Evolutionary conservation across 495 filamentous ascomycete genomes (phyloP), one percentile per base, ranked within the genome.

Genomic region (Staphylotrichum tortipilum): DNA sequence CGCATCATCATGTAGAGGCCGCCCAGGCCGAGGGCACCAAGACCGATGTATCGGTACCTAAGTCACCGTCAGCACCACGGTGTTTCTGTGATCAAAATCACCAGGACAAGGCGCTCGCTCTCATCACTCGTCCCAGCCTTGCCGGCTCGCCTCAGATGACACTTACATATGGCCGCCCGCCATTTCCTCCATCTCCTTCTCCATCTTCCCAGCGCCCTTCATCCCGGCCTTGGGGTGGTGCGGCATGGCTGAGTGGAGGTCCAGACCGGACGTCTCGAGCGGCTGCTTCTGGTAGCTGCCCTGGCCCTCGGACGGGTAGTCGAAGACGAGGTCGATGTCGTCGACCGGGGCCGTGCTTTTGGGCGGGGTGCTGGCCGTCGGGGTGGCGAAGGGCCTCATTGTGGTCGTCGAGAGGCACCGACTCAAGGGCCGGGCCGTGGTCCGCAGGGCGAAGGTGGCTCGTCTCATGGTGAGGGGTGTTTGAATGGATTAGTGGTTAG

Each of bases 311-410:
- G 58, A 48, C 3, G 61, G 61, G 22, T 61, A 63, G 49, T 63
- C 58, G 18, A 61, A 59, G 29, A 55, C 61, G 10, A 61, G 35
- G 22, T 63, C 61, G 19, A 63, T 63, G 34, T 60, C 50, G 17
- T 52, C 54, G 28, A 57, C 47, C 3, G 44, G 50, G 9, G 41
- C 47, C 14, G 19, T 28, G 44, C 9, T 15, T 4, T 9, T 40
- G 38, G 10, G 23, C 49, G 24, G 31, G 18, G 4, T 38, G 30
- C 2, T 30, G 18, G 21, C n/a, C 10, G 37, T 34, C 45, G 38
- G 37, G 7, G 34, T 47, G 5, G 50, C 50, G 35, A 12, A 42
- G 7, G 29, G n/a, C 3, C 50, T 42, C 8, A n/a, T 21, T 0
- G 43, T 3, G 12, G 50, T 55, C 21, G 47, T 59, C 26, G 50